Evolutionary conservation across 495 filamentous ascomycete genomes (phyloP).

Genomic region (Podospora appendiculata): DNA sequence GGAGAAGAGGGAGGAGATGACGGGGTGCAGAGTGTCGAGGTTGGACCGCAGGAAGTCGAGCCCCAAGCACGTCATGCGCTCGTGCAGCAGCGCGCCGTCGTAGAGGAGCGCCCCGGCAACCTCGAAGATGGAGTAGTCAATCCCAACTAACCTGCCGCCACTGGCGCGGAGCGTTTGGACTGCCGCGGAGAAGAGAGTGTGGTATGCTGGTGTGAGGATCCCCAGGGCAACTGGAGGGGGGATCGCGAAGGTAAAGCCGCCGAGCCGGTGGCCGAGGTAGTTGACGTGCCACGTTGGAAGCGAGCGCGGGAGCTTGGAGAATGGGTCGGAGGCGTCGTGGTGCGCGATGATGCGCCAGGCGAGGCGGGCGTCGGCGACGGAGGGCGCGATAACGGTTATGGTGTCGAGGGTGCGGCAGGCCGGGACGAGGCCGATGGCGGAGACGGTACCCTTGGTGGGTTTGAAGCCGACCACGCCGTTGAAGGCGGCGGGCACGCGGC

Average conservation of each 20-base stretch:
- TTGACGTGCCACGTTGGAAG: slow-evolving; percentile 41
- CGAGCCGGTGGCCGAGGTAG: slow-evolving; percentile 35
- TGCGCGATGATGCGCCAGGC: slow-evolving; percentile 49
- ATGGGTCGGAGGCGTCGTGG: slow-evolving; percentile 47
- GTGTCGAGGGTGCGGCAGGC: slow-evolving; percentile 58
- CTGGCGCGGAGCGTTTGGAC: slow-evolving; percentile 34
- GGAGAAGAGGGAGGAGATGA: slow-evolving; percentile 45
- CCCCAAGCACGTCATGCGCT: slow-evolving; percentile 40
- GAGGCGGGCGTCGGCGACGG: slow-evolving; percentile 42
- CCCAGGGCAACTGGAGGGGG: slow-evolving; percentile 40
- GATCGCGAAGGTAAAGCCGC: slow-evolving; percentile 46
- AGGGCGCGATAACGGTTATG: slow-evolving; percentile 48
- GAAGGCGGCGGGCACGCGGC: slow-evolving; percentile 53
- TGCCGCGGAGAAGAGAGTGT: slow-evolving; percentile 35
- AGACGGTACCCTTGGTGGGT: slow-evolving; percentile 57
- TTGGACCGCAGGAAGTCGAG: slow-evolving; percentile 16
- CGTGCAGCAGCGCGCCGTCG: slow-evolving; percentile 47
- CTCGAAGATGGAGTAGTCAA: slow-evolving; percentile 49
- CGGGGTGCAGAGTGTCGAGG: slow-evolving; percentile 47
- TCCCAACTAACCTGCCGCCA: slow-evolving; percentile 36
- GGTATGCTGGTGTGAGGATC: slow-evolving; percentile 37
- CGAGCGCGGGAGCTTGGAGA: slow-evolving; percentile 39
- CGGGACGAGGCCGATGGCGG: slow-evolving; percentile 49
- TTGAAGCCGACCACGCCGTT: slow-evolving; percentile 63
- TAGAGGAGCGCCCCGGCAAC: slow-evolving; percentile 51